Percentiles rank a stretch among this genome's conserved stretches.
These are phyloP conservation scores for Euphorbia corollata DNA, from an alignment of 441 rosid genomes.

Conservation along the genomic window DNA sequence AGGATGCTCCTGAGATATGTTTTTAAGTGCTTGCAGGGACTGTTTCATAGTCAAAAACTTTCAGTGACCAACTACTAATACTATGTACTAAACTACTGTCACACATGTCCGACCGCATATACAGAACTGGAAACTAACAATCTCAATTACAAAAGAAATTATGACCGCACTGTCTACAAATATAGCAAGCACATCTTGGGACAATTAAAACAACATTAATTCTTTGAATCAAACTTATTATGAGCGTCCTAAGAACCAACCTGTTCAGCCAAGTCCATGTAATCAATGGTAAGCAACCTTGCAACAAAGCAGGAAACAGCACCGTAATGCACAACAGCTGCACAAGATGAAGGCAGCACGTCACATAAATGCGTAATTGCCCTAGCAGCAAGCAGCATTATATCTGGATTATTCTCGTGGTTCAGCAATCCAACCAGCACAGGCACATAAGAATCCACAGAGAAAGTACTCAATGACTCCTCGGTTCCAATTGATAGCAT, in stretches of 20 bases:
- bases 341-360: conserved; percentile 93
- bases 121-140: neutral
- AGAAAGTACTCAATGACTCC: conserved; percentile 86
- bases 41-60: conserved; percentile 30
- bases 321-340: conserved; percentile 95
- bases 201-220: neutral
- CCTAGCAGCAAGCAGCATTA: conserved; percentile 97
- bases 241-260: conserved; percentile 28
- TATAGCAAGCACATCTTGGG: neutral
- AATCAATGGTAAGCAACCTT: conserved; percentile 89
- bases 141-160: neutral
- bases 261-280: conserved; percentile 99
- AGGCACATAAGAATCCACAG: conserved; percentile 92
- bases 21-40: conserved; percentile 97
- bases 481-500: conserved; percentile 96
- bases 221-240: neutral
- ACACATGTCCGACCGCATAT: neutral
- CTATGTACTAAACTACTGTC: neutral
- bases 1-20: conserved; percentile 99
- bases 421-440: conserved; percentile 83
- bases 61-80: conserved; percentile 3
- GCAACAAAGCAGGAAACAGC: conserved; percentile 90
- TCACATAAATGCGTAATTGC: conserved; percentile 96
- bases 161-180: neutral
- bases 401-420: conserved; percentile 90